These are phyloP conservation scores for Penicillium hesseltinei DNA, from an alignment of 2,329 filamentous ascomycete species.

Conservation along the genomic window DNA sequence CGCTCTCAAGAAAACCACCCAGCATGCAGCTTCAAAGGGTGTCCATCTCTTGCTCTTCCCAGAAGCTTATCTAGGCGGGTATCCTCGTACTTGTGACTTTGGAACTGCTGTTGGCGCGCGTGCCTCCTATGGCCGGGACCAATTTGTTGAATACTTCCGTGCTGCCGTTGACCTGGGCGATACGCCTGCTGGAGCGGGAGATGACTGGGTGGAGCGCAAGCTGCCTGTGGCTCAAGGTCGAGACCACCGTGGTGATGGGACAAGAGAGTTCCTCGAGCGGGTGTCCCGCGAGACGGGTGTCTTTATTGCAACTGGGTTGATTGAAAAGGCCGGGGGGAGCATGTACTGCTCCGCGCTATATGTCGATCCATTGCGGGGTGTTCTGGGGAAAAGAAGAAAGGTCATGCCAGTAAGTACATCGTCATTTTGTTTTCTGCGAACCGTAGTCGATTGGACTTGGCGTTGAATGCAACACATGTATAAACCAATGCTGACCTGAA, in stretches of 20 bases:
- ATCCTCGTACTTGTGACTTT: constrained; percentile 78
- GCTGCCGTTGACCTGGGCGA: constrained; percentile 81
- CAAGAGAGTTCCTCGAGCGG: constrained; percentile 73
- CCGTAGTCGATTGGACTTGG: not conserved
- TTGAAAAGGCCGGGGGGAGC: constrained; percentile 78
- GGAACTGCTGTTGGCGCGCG: constrained; percentile 72
- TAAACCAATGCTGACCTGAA: not conserved
- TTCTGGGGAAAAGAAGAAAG: constrained; percentile 83
- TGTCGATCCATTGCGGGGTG: constrained; percentile 69
- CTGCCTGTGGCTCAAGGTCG: constrained; percentile 54
- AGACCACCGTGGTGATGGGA: constrained; percentile 67
- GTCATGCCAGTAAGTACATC: constrained; percentile 71
- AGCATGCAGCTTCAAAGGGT: constrained; percentile 58
- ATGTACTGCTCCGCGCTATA: constrained; percentile 83
- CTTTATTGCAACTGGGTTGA: constrained; percentile 75
- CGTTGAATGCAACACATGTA: not conserved
- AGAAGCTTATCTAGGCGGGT: constrained; percentile 88
- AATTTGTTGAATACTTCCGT: constrained; percentile 78
- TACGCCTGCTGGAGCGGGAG: constrained; percentile 66
- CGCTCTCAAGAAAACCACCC: constrained; percentile 63
- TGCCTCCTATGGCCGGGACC: constrained; percentile 68
- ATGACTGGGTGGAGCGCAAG: constrained; percentile 66
- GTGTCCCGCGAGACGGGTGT: constrained; percentile 75
- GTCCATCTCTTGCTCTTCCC: constrained; percentile 79
- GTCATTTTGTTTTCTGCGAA: not conserved